A percentile compares a stretch with the other conserved stretches of the same genome.
Evolutionary conservation across 805 yeast species (phyloP).

Genomic region (Candida loeiensis): DNA sequence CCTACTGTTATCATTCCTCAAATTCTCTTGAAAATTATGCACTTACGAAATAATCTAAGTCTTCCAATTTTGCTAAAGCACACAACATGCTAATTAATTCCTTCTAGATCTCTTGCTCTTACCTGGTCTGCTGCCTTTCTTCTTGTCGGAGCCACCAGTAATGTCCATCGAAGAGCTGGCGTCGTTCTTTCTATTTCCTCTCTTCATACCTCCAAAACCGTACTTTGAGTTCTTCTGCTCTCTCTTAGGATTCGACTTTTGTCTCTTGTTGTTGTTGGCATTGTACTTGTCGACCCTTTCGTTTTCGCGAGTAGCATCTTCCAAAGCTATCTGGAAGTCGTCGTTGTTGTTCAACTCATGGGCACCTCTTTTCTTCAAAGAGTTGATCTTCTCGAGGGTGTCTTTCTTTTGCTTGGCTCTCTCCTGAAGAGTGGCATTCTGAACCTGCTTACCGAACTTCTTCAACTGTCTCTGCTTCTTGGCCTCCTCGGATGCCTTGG

Average conservation of each 20-base stretch:
- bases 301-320: slow-evolving; percentile 70
- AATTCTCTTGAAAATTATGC: too few relatives aligned
- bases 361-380: slow-evolving; percentile 83
- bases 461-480: slow-evolving; percentile 90
- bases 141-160: slow-evolving; percentile 50
- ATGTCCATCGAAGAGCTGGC: slow-evolving; percentile 69
- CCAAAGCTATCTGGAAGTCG: slow-evolving; percentile 83
- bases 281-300: slow-evolving; percentile 30
- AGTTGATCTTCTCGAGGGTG: slow-evolving; percentile 82
- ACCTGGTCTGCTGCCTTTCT: slow-evolving; percentile 39
- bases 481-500: slow-evolving; percentile 90
- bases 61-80: not conserved
- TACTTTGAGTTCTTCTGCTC: slow-evolving; percentile 68
- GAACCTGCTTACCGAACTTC: slow-evolving; percentile 97
- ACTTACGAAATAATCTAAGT: not conserved
- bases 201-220: slow-evolving; percentile 77
- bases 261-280: slow-evolving; percentile 51
- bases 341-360: slow-evolving; percentile 70
- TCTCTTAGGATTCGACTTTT: slow-evolving; percentile 61
- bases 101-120: slow-evolving; percentile 39
- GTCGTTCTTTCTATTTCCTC: slow-evolving; percentile 69
- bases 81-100: slow-evolving; percentile 8
- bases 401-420: slow-evolving; percentile 92
- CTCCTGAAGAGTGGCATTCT: slow-evolving; percentile 86
- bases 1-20: too few relatives aligned